Evolutionary conservation across 108 stramenopile genomes (phyloP).

Genomic region (Pseudonitzschia delicatissima): DNA sequence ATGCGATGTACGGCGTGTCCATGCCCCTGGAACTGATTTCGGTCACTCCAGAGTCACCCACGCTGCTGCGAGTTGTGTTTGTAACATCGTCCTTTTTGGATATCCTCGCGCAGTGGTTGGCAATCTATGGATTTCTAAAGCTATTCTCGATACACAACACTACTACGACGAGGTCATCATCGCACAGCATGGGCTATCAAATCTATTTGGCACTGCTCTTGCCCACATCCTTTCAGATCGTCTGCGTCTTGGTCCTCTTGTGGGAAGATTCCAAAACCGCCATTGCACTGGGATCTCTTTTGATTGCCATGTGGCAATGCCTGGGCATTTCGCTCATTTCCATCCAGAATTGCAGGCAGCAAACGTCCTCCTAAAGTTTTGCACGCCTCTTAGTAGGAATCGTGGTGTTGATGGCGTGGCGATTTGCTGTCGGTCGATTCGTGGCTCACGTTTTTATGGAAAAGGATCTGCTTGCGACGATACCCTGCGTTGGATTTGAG

Average conservation of each 20-base stretch:
- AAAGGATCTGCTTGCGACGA: too few species aligned
- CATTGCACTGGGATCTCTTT: conserved; percentile 23
- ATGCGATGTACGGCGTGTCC: background rate
- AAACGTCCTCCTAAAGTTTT: background rate
- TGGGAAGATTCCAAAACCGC: conserved; percentile 59
- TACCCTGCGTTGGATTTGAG: conserved; percentile 7
- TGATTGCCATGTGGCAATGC: conserved; percentile 31
- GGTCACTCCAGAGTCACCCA: too few species aligned
- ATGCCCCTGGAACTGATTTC: background rate
- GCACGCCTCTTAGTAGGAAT: background rate
- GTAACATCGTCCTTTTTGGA: conserved; percentile 7
- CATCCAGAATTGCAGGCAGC: background rate
- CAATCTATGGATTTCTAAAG: background rate
- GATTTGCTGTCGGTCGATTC: background rate
- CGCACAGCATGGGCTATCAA: conserved; percentile 15
- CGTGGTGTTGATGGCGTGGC: conserved; percentile 2
- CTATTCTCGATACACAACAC: background rate
- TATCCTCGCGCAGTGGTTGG: conserved; percentile 13
- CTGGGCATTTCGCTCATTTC: conserved; percentile 16
- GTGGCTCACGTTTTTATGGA: too few species aligned
- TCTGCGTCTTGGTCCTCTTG: conserved; percentile 42
- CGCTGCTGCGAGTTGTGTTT: conserved; percentile 1
- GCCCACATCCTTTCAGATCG: conserved; percentile 44
- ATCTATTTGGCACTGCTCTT: conserved; percentile 35
- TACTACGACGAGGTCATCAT: background rate